These are phyloP conservation scores for Brassica carinata DNA, from an alignment of 345 rosid species.

Conservation along the genomic window DNA sequence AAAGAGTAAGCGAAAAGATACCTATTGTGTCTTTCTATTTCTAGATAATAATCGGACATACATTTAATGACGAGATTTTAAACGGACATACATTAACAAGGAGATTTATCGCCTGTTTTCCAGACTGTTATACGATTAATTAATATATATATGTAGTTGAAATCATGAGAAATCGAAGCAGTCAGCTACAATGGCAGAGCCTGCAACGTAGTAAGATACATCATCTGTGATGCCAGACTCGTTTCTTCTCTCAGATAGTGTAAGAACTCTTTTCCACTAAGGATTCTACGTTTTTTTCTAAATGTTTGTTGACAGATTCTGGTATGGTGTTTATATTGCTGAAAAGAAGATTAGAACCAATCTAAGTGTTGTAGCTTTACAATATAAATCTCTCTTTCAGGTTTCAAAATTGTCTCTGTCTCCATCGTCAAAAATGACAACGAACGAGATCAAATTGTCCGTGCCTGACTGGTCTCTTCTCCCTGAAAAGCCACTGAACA, in stretches of 20 bases:
- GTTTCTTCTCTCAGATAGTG: background rate
- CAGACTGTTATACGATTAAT: background rate
- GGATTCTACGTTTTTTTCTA: background rate
- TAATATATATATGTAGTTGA: background rate
- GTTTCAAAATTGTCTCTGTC: background rate
- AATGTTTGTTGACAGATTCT: no score
- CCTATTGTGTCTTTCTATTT: no score
- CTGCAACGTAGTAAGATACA: background rate
- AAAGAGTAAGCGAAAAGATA: no score
- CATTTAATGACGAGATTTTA: no score
- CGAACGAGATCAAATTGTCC: background rate
- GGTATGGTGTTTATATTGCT: background rate
- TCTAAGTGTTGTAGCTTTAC: no score
- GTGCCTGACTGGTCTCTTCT: constrained; percentile 5
- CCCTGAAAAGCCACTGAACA: background rate
- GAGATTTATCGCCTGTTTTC: background rate
- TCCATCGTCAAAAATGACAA: background rate
- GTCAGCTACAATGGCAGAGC: background rate
- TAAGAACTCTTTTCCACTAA: background rate
- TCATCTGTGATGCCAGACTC: background rate
- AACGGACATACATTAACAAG: background rate
- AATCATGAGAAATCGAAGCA: background rate
- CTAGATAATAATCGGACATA: no score
- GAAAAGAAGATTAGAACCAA: no score
- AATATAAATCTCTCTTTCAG: background rate